phyloP scores from a whole-genome alignment of 2,329 filamentous ascomycete species.

The Aspergillus phoenicis region DNA sequence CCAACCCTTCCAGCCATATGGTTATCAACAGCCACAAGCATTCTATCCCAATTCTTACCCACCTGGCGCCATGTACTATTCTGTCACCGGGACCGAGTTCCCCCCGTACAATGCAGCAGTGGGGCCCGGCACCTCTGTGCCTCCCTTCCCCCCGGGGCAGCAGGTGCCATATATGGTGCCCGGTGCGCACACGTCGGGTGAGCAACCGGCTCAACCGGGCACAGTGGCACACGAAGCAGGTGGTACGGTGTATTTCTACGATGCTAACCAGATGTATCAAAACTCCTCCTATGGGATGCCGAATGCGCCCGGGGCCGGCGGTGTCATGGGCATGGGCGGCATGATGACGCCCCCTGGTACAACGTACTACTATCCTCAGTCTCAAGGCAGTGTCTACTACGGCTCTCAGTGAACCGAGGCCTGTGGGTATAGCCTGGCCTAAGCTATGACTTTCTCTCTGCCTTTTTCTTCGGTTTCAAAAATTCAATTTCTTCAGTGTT shows the following conservation, averaged over 20 bases:
- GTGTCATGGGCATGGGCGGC: slow-evolving; percentile 70
- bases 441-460: too few relatives aligned
- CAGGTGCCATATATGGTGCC: slow-evolving; percentile 45
- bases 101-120: slow-evolving; percentile 50
- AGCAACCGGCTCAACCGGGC: slow-evolving; percentile 51
- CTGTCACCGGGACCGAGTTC: slow-evolving; percentile 48
- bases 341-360: slow-evolving; percentile 70
- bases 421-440: background rate
- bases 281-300: slow-evolving; percentile 54
- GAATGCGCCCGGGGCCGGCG: slow-evolving; percentile 54
- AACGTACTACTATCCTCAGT: slow-evolving; percentile 57
- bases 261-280: slow-evolving; percentile 68
- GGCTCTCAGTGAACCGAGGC: slow-evolving; percentile 27
- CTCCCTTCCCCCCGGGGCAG: slow-evolving; percentile 60
- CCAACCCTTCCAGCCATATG: slow-evolving; percentile 80
- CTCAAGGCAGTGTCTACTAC: slow-evolving; percentile 67
- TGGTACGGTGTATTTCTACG: slow-evolving; percentile 95
- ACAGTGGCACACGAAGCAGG: slow-evolving; percentile 84
- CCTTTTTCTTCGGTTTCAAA: background rate
- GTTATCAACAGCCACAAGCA: slow-evolving; percentile 59
- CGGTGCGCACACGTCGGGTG: slow-evolving; percentile 32
- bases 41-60: slow-evolving; percentile 63
- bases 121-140: slow-evolving; percentile 52
- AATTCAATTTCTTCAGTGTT: slow-evolving; percentile 16
- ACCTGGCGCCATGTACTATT: slow-evolving; percentile 70